Base-by-base conservation (phyloP, 768 basidiomycete species). In the Pilatotrama ljubarskyi region DNA sequence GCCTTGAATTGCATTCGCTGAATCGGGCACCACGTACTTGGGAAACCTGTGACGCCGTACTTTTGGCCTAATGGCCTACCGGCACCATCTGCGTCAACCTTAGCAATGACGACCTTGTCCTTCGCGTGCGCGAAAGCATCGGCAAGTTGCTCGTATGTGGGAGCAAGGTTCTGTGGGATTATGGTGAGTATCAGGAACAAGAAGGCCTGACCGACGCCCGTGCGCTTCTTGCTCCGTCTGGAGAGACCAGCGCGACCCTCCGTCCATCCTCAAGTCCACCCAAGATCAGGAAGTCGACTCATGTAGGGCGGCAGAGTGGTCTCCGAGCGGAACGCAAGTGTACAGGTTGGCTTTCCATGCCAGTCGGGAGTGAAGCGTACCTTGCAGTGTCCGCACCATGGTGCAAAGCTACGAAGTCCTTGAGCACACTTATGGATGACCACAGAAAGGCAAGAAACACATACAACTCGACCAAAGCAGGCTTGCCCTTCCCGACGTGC, bases 321-420 rank as follows among this genome's bases (percentile, higher is more conserved):
- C 29, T 32, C 44, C 22, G 10, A 9, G 6, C 5, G 25, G 22
- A 22, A 47, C 6, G 22, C 25, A 47, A 4, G 42, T 9, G 18
- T 22, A 3, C 15, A 4, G 20, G 18, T 11, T 37, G 5, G 13
- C 10, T 32, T 10, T 32, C 10, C 49, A 52, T 43, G 25, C 46
- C 0, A 24, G 17, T 14, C 43, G 6, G 10, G 8, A 25, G 25
- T 35, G 22, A 9, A 35, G 55, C 75, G 61, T 70, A 88, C 92
- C 76, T 93, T 93, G 84, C 92, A 94, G 71, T 93, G 93, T 55
- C 91, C 93, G 69, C 92, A 93, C 92, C 92, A 94, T 9, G 92
- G 88, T 17, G 92, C 92, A 66, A 87, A 93, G 74, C 91, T 94
- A 55, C 3, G 46, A 22, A 24, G 15, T 11, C 40, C 11, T 42